Evolutionary conservation across 2,329 filamentous ascomycete genomes (phyloP), one percentile per base, ranked within the genome.

Genomic region (Botryosphaeria dothidea): DNA sequence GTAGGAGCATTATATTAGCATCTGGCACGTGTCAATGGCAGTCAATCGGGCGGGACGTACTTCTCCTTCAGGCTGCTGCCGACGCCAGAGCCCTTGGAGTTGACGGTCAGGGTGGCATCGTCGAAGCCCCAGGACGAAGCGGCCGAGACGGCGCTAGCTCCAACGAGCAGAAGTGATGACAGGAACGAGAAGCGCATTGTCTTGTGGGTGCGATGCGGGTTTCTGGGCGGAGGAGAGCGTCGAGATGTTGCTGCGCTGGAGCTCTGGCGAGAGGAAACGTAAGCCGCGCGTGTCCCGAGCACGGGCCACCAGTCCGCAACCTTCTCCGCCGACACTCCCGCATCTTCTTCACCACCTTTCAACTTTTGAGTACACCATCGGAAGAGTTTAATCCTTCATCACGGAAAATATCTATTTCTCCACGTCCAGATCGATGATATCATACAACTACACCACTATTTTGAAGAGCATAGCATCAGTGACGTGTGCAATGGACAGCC

Each of bases 111-210:
- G 67, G 84, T 87, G 69, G 85, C 91, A 78, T 93, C 90, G 69
- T 90, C 85, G 71, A 93, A 93, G 64, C 84, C 84, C 91, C 91
- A 94, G 23, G 86, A 85, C 31, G 82, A 81, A 65, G 81, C 83
- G 29, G 85, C 85, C 4, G 79, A 75, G 23, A 79, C 81, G 61
- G 78, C 71, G 64, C 72, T 73, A 46, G 78, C 78, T 66, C 77
- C 73, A 27, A 77, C 73, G 23, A 81, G 72, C 48, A 82, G 69
- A 23, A 81, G 69, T 38, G 79, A 80, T 66, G 79, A 75, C 65
- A 81, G 66, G 64, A 82, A 70, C 36, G 80, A 78, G 68, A 65
- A 65, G 23, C 63, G 63, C 63, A 65, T 65, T 17, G 63, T 65
- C 45, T 23, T 21, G 15, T n/a, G 38, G 48, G 34, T 58, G 62